These are phyloP conservation scores for Scheffersomyces segobiensis DNA, from an alignment of 1,139 yeast species.

Conservation along the genomic window DNA sequence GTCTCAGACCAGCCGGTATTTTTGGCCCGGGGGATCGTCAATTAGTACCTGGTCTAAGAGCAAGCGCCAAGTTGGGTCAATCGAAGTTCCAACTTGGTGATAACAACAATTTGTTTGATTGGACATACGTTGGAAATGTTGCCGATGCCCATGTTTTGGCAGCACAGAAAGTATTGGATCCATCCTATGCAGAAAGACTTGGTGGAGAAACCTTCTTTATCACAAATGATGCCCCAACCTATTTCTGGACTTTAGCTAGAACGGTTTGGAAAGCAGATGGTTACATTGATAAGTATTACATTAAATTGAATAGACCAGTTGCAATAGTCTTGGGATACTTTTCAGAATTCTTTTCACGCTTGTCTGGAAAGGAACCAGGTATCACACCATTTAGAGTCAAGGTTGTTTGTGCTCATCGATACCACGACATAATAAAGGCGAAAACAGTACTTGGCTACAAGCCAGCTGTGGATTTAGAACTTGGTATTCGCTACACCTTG, in stretches of 20 bases:
- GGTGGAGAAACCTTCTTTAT: constrained; percentile 88
- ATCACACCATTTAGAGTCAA: constrained; percentile 93
- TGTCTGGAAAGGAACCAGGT: constrained; percentile 86
- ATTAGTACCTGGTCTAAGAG: constrained; percentile 87
- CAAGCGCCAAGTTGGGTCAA: constrained; percentile 82
- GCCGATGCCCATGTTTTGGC: constrained; percentile 97
- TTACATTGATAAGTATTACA: constrained; percentile 65
- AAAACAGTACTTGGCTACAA: constrained; percentile 71
- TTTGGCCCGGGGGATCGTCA: constrained; percentile 99
- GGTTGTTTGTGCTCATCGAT: constrained; percentile 92
- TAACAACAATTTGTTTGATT: constrained; percentile 89
- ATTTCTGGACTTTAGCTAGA: constrained; percentile 96
- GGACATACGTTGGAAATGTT: constrained; percentile 99
- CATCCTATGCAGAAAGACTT: constrained; percentile 40
- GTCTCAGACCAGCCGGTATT: constrained; percentile 95
- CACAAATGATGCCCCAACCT: constrained; percentile 92
- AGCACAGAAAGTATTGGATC: constrained; percentile 66
- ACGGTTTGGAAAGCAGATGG: constrained; percentile 98
- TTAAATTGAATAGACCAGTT: constrained; percentile 68
- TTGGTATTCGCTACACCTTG: constrained; percentile 78
- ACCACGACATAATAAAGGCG: constrained; percentile 90
- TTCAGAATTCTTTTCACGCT: constrained; percentile 68
- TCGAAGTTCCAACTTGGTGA: constrained; percentile 92
- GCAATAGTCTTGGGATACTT: constrained; percentile 82
- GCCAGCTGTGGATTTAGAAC: constrained; percentile 79